Percentiles rank a stretch among this genome's conserved stretches.
phyloP scores from a whole-genome alignment of 1,284 basidiomycete genomes.

The Sutorius eximius region DNA sequence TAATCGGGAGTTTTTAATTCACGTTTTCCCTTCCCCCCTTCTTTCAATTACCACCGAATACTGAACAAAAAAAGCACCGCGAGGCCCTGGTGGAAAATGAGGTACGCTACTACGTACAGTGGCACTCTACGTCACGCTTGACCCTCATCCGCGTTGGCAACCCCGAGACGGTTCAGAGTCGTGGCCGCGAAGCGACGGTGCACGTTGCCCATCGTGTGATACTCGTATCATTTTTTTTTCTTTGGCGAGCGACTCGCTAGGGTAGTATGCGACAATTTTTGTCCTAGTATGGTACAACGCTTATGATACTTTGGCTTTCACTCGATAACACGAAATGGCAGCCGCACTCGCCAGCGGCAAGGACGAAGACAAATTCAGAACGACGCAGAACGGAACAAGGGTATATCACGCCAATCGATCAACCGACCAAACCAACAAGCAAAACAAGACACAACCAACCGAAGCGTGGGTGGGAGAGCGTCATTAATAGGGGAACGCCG shows the following conservation, averaged over 20 bases:
- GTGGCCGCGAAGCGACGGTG: not conserved
- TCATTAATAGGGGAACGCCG: not conserved
- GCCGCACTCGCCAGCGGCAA: not conserved
- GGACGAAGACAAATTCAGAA: not conserved
- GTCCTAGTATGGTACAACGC: slow-evolving; percentile 5
- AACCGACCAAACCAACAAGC: not conserved
- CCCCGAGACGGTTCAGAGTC: not conserved
- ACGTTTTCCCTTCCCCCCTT: not conserved
- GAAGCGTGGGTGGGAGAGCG: not conserved
- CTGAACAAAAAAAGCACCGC: not conserved
- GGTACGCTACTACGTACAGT: not conserved
- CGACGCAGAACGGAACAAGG: not conserved
- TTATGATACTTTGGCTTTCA: not conserved
- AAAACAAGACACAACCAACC: not conserved
- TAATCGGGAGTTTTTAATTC: not conserved
- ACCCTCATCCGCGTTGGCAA: not conserved
- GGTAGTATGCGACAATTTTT: not conserved
- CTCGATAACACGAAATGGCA: not conserved
- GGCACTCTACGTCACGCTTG: not conserved
- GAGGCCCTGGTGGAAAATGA: not conserved
- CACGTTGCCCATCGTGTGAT: not conserved
- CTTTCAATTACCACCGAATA: not conserved
- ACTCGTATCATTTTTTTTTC: not conserved
- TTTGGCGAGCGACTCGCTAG: not conserved
- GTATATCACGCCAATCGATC: not conserved